Conservation (phyloP, 1,139 yeast genomes). For the Meyerozyma elateridarum region DNA sequence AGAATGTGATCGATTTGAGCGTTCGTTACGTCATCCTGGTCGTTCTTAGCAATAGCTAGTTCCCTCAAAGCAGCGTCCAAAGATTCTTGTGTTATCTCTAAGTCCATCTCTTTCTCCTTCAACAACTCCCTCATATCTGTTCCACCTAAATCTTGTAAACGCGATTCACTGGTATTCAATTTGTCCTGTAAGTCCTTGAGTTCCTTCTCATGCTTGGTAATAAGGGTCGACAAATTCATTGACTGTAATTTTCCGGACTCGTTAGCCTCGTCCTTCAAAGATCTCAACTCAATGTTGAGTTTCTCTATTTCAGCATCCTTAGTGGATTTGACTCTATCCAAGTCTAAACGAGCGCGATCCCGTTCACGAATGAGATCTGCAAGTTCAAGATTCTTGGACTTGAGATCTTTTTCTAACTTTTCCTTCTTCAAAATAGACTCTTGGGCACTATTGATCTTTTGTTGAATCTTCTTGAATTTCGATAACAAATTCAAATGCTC, state of each 20-base stretch:
- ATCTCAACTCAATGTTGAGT: constrained; percentile 62
- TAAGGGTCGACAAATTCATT: constrained; percentile 56
- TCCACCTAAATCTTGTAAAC: constrained; percentile 18
- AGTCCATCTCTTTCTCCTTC: constrained; percentile 70
- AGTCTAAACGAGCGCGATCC: constrained; percentile 80
- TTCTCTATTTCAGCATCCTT: constrained; percentile 66
- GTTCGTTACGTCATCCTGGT: constrained; percentile 50
- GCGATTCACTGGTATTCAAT: constrained; percentile 25
- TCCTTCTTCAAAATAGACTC: constrained; percentile 86
- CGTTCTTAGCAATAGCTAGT: constrained; percentile 52
- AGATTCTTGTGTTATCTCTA: constrained; percentile 75
- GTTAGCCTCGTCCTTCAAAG: constrained; percentile 54
- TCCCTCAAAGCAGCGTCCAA: constrained; percentile 69
- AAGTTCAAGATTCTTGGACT: constrained; percentile 79
- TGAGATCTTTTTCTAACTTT: constrained; percentile 75
- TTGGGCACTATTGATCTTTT: constrained; percentile 88
- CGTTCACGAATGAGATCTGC: constrained; percentile 89
- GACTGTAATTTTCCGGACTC: constrained; percentile 66
- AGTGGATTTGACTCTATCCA: constrained; percentile 66
- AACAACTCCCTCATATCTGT: constrained; percentile 42
- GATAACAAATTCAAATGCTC: constrained; percentile 81
- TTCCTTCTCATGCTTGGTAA: constrained; percentile 60
- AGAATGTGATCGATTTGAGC: constrained; percentile 57
- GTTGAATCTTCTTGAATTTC: constrained; percentile 79
- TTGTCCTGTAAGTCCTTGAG: constrained; percentile 39